Evolutionary conservation across 2,329 filamentous ascomycete species (phyloP).

Genomic region (Lachnellula willkommii): DNA sequence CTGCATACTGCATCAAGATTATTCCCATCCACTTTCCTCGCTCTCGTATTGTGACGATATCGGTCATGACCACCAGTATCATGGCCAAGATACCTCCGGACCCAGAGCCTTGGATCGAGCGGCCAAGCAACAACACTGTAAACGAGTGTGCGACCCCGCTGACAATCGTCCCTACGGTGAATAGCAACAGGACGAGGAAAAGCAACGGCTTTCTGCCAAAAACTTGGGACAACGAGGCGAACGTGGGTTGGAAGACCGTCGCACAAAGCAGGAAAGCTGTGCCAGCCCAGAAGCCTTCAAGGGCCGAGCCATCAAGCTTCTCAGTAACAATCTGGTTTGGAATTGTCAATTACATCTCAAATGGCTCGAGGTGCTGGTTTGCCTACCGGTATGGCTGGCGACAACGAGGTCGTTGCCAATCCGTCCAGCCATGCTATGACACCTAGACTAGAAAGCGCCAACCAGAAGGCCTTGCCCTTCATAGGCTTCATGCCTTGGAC

Average conservation of each 20-base stretch:
- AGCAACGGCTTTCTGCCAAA: slow-evolving; percentile 32
- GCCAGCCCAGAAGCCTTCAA: slow-evolving; percentile 63
- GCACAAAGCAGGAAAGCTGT: slow-evolving; percentile 62
- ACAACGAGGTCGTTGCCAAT: not conserved
- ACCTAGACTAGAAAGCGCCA: not conserved
- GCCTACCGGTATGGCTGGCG: slow-evolving; percentile 2
- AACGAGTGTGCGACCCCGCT: slow-evolving; percentile 30
- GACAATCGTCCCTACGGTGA: slow-evolving; percentile 33
- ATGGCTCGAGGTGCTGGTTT: not conserved
- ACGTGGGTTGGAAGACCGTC: slow-evolving; percentile 50
- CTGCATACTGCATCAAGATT: slow-evolving; percentile 35
- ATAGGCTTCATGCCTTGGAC: not conserved
- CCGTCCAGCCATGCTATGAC: not conserved
- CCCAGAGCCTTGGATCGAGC: slow-evolving; percentile 41
- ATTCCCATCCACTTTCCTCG: slow-evolving; percentile 39
- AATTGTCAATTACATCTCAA: not conserved
- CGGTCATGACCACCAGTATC: slow-evolving; percentile 40
- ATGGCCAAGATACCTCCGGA: slow-evolving; percentile 42
- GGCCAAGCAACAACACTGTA: slow-evolving; percentile 26
- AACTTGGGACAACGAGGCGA: slow-evolving; percentile 31
- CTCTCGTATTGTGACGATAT: slow-evolving; percentile 45
- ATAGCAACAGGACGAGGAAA: slow-evolving; percentile 22
- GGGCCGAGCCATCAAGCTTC: slow-evolving; percentile 42
- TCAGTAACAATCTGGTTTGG: not conserved
- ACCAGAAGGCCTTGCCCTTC: not conserved